Evolutionary conservation across 352 stramenopile species (phyloP), one percentile per base, ranked within the genome.

Genomic region (Phytophthora crassamura): DNA sequence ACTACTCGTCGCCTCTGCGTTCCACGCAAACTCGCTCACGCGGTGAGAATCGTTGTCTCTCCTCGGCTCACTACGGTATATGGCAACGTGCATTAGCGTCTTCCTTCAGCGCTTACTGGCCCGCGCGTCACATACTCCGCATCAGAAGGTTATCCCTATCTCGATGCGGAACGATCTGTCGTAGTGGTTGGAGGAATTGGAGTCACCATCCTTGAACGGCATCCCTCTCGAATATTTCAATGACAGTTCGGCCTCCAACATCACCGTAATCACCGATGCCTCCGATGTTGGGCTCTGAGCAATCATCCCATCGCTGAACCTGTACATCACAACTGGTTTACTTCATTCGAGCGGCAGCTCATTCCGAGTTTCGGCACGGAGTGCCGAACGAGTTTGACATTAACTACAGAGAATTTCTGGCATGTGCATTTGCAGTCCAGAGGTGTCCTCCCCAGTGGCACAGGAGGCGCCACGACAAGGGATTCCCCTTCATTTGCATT

Each of bases 401-500:
- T 9, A 52, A 52, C 15, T 52, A n/a, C 30, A 25, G 30, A 3
- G 45, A 52, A 16, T 30, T 52, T n/a, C 14, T 52, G 10, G 22
- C 45, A 25, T 52, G 45, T 10, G 45, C 45, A 2, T 52, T 40
- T 34, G 45, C 45, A 3, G 30, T 18, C 4, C 32, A 40, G 2
- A 14, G 9, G 7, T 52, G 45, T 25, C 16, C 1, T 2, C 4
- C 6, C 1, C 8, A 3, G 11, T 43, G 38, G 38, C 7, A 20
- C 7, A 43, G n/a, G n/a, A n/a, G n/a, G n/a, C n/a, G n/a, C 28
- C 11, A 6, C 11, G 4, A 34, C 25, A 2, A 8, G 18, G 1
- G 16, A 15, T 39, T 3, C 57, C 32, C 7, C 2, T 58, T 12
- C 67, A 76, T 18, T 41, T 69, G 0, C 61, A 60, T 3, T 66